Evolutionary conservation across 257 asterid species (phyloP).

Genomic region (Perilla frutescens): DNA sequence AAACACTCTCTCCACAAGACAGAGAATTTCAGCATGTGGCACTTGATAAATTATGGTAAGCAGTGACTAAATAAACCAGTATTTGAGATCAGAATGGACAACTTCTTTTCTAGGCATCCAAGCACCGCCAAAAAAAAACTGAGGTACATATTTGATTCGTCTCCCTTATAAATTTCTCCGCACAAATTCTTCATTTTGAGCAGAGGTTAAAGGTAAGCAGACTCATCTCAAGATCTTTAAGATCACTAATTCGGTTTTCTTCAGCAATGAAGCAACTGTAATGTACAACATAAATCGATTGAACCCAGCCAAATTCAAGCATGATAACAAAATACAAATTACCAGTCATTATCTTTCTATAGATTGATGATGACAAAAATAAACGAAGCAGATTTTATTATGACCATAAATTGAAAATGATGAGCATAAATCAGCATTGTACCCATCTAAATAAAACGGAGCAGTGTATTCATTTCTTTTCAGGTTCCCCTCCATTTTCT

Average conservation of each 20-base stretch:
- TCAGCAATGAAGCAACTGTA: background rate
- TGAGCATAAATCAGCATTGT: background rate
- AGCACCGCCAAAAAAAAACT: background rate
- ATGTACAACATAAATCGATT: background rate
- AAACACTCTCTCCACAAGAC: background rate
- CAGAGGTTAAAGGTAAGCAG: background rate
- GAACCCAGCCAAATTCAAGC: slow-evolving; percentile 3
- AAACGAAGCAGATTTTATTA: background rate
- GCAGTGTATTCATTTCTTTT: slow-evolving; percentile 38
- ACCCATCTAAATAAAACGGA: slow-evolving; percentile 13
- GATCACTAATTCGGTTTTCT: background rate
- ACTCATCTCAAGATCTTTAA: background rate
- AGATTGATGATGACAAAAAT: background rate
- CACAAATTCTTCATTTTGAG: slow-evolving; percentile 3
- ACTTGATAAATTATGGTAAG: background rate
- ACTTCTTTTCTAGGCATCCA: background rate
- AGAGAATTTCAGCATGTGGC: too few relatives aligned
- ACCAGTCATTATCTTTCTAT: background rate
- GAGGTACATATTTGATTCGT: background rate
- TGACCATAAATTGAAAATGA: background rate
- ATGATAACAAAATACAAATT: background rate
- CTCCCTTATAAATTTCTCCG: background rate
- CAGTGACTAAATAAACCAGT: background rate
- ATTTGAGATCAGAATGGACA: background rate
- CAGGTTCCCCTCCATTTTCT: slow-evolving; percentile 38